These are phyloP conservation scores for Chrysoporthe cubensis DNA, from an alignment of 2,329 filamentous ascomycete genomes.

Conservation along the genomic window DNA sequence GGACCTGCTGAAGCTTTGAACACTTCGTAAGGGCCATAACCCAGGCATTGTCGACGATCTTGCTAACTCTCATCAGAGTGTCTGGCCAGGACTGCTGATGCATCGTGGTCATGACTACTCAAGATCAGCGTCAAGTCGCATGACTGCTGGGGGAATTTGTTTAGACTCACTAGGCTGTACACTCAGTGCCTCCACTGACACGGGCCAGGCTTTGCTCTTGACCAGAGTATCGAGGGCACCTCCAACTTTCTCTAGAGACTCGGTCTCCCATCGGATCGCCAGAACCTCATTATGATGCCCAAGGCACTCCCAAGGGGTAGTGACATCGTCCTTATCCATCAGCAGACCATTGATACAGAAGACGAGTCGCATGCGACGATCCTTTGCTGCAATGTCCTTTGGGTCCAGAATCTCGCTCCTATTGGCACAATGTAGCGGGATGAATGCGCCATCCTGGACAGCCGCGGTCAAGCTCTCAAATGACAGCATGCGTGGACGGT, in stretches of 20 bases:
- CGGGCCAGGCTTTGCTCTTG: conserved; percentile 78
- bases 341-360: conserved; percentile 86
- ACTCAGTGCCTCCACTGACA: conserved; percentile 60
- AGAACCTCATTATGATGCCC: conserved; percentile 78
- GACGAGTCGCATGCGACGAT: conserved; percentile 76
- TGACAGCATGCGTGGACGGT: conserved; percentile 80
- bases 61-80: conserved; percentile 67
- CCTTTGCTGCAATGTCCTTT: conserved; percentile 55
- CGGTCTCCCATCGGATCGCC: conserved; percentile 80
- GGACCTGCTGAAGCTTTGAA: conserved; percentile 71
- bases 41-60: conserved; percentile 82
- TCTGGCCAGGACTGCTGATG: conserved; percentile 67
- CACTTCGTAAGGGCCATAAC: conserved; percentile 74
- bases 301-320: conserved; percentile 77
- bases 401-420: conserved; percentile 51
- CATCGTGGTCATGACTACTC: conserved; percentile 40
- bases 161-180: conserved; percentile 50
- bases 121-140: conserved; percentile 5
- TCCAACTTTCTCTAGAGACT: conserved; percentile 77
- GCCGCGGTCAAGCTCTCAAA: conserved; percentile 87
- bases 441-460: conserved; percentile 85
- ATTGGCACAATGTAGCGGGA: conserved; percentile 60
- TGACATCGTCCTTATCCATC: conserved; percentile 70
- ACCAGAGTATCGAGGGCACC: conserved; percentile 77
- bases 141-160: not conserved